Conservation (phyloP, 805 yeast genomes). For the Ascoidea tarda region DNA sequence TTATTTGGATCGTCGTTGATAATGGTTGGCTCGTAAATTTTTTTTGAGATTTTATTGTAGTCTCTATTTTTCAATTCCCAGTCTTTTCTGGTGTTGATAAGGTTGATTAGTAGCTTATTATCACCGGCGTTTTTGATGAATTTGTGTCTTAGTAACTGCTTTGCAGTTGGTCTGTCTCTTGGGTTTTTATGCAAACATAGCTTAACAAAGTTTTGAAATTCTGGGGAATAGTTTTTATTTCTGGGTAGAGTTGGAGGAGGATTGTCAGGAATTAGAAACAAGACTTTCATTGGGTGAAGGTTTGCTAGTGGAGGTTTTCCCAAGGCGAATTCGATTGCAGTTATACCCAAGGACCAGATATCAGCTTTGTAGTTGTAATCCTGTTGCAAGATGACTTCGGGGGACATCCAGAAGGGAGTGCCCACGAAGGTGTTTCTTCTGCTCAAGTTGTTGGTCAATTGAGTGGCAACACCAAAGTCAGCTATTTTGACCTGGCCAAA, state of each 20-base stretch:
- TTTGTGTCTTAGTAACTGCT: constrained; percentile 44
- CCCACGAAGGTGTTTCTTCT: constrained; percentile 76
- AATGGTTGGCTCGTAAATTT: constrained; percentile 21
- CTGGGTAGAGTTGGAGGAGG: constrained; percentile 24
- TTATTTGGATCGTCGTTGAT: neutral
- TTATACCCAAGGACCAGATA: constrained; percentile 88
- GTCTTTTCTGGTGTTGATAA: constrained; percentile 28
- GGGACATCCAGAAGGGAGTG: constrained; percentile 98
- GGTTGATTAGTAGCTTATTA: constrained; percentile 18
- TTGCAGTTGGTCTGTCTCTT: constrained; percentile 47
- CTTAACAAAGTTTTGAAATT: constrained; percentile 55
- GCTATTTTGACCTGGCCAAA: constrained; percentile 66
- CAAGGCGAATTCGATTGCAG: constrained; percentile 55
- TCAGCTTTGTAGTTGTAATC: constrained; percentile 84
- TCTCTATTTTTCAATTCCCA: constrained; percentile 26
- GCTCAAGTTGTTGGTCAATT: constrained; percentile 49
- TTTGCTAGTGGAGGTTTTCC: constrained; percentile 60
- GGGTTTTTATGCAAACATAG: constrained; percentile 66
- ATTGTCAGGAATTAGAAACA: constrained; percentile 34
- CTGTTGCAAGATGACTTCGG: constrained; percentile 63
- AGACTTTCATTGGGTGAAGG: constrained; percentile 40
- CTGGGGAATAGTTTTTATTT: constrained; percentile 20
- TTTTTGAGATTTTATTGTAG: constrained; percentile 5
- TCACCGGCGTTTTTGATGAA: constrained; percentile 34
- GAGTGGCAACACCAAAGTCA: constrained; percentile 91